phyloP scores from a whole-genome alignment of 768 basidiomycete genomes.

The Pilatotrama ljubarskyi region DNA sequence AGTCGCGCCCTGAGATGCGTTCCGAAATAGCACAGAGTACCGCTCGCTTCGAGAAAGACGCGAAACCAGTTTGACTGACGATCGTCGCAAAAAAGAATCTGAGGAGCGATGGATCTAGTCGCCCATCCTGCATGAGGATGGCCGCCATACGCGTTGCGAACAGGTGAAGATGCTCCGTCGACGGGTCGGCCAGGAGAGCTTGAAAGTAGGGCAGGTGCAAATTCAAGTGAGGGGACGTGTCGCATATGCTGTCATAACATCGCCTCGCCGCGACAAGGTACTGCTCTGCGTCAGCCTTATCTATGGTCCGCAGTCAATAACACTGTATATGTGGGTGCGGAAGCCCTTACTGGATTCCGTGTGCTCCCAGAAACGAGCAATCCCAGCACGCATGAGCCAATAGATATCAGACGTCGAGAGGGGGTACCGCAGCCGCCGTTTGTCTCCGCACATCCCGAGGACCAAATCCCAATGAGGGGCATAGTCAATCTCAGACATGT shows the following conservation, averaged over 20 bases:
- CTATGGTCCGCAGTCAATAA: neutral
- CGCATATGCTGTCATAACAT: constrained; percentile 44
- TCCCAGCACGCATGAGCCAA: constrained; percentile 58
- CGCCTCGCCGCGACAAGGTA: constrained; percentile 31
- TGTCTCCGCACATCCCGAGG: constrained; percentile 45
- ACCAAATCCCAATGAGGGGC: constrained; percentile 53
- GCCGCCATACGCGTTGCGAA: neutral
- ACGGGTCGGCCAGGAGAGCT: constrained; percentile 36
- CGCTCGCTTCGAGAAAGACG: neutral
- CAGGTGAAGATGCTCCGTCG: constrained; percentile 23
- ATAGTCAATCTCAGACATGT: constrained; percentile 23
- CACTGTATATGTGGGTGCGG: neutral
- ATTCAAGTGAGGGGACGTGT: constrained; percentile 39
- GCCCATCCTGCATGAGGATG: neutral
- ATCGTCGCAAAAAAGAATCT: neutral
- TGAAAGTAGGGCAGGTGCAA: constrained; percentile 51
- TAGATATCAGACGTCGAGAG: constrained; percentile 50
- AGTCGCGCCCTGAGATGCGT: neutral
- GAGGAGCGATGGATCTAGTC: neutral
- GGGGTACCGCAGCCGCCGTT: constrained; percentile 35
- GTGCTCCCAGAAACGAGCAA: constrained; percentile 27
- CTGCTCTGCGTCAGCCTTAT: neutral
- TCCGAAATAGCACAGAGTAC: constrained; percentile 16
- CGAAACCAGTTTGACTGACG: neutral
- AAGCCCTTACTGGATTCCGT: neutral